A percentile compares a stretch with the other conserved stretches of the same genome.
phyloP scores from a whole-genome alignment of 495 filamentous ascomycete species.

The Hypoxylon fuscum region DNA sequence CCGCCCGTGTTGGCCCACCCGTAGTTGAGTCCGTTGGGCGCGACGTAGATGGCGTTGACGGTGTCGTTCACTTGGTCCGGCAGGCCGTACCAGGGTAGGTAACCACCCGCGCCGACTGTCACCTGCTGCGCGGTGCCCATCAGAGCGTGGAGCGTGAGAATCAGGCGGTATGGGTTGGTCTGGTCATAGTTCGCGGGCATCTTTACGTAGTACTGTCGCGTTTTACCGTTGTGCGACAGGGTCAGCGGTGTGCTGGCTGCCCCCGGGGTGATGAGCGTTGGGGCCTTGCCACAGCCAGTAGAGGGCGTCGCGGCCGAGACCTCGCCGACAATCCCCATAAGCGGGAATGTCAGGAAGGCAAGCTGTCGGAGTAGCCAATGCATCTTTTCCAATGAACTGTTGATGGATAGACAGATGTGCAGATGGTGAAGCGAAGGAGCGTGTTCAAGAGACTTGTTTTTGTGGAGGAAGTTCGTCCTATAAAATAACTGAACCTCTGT shows the following conservation, averaged over 20 bases:
- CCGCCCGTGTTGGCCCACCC: slow-evolving; percentile 56
- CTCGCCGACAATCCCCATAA: background rate
- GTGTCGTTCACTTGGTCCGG: slow-evolving; percentile 46
- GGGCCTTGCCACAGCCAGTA: slow-evolving; percentile 52
- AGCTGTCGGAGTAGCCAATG: slow-evolving; percentile 2
- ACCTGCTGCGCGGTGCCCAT: slow-evolving; percentile 49
- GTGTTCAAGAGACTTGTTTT: background rate
- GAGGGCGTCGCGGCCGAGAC: slow-evolving; percentile 36
- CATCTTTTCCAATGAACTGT: slow-evolving; percentile 3
- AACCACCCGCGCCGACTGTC: slow-evolving; percentile 44
- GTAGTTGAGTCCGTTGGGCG: slow-evolving; percentile 53
- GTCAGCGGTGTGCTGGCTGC: slow-evolving; percentile 40
- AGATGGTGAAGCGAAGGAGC: background rate
- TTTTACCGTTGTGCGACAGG: slow-evolving; percentile 39
- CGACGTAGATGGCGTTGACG: slow-evolving; percentile 49
- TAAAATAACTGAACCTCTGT: background rate
- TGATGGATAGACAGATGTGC: background rate
- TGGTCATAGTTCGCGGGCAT: slow-evolving; percentile 53
- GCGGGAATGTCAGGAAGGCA: background rate
- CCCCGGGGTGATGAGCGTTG: slow-evolving; percentile 38
- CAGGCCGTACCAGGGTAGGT: slow-evolving; percentile 52
- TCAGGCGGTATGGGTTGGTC: slow-evolving; percentile 49
- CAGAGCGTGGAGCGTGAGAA: slow-evolving; percentile 54
- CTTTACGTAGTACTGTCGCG: slow-evolving; percentile 48
- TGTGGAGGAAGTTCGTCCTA: background rate